Base-by-base conservation (phyloP, 176 grass and related monocot species). In the Triticum dicoccoides region DNA sequence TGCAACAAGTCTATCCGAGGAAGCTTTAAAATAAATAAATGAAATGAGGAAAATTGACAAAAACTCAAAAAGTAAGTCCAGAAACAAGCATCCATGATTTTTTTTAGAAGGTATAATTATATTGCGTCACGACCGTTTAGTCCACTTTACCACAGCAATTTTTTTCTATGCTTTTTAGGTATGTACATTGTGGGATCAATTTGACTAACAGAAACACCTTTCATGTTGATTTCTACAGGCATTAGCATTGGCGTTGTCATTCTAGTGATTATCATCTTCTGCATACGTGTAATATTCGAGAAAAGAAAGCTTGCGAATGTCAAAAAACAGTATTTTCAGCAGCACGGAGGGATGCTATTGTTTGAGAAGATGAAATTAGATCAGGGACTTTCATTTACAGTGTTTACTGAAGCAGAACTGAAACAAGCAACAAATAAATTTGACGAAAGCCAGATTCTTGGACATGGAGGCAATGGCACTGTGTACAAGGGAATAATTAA, bases 311-410 rank as follows among this genome's bases (percentile, higher is more conserved):
- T 80, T 45, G 41, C 23, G 11, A 9, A 80, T 21, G 61, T 45
- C 23, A 80, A 80, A 9, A 63, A 45, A 65, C 23, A 80, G 24
- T 65, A 80, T 45, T 80, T 80, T 80, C 37, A 65, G 78, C 8
- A 80, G 64, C 23, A 80, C 0, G 78, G 77, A 44, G 77, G 77
- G 14, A 8, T 41, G n/a, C 35, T 64, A 20, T 80, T 80, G 23
- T 80, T 80, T 80, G 77, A 80, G 35, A 80, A 80, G 77, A 64
- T 80, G 77, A 80, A 80, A 80, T 80, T 59, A 20, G 77, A 80
- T 2, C 59, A 64, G 37, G 77, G 77, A 65, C 35, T 65, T 64
- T 61, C 77, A 42, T 79, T 79, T 63, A 79, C n/a, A 59, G 76
- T 79, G 33, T 79, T 78, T 11, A 78, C 49, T 59, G 30, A 78